Conservation (phyloP, 2,329 filamentous ascomycete species). For the Tolypocladium ophioglossoides region DNA sequence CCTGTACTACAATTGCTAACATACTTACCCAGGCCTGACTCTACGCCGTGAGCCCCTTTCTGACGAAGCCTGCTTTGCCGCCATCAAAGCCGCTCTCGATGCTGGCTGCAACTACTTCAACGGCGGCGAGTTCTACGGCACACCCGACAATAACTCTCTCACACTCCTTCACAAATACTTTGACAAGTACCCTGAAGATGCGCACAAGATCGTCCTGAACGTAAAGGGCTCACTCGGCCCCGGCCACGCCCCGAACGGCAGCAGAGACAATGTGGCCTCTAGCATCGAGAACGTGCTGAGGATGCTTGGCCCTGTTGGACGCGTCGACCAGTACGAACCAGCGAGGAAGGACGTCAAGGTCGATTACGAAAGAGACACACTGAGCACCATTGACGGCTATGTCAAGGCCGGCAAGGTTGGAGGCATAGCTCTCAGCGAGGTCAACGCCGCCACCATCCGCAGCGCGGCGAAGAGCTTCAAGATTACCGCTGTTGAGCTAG, state of each 20-base stretch:
- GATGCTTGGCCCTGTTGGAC: conserved; percentile 43
- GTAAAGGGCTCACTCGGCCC: conserved; percentile 44
- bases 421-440: conserved; percentile 41
- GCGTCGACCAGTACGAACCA: conserved; percentile 50
- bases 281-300: conserved; percentile 47
- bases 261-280: conserved; percentile 40
- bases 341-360: conserved; percentile 43
- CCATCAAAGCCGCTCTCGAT: conserved; percentile 41
- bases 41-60: neutral
- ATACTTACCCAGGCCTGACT: neutral
- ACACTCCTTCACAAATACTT: conserved; percentile 53
- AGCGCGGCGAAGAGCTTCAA: conserved; percentile 32
- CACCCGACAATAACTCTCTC: conserved; percentile 45
- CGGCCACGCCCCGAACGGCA: conserved; percentile 35
- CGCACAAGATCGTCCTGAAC: conserved; percentile 47
- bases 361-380: conserved; percentile 32
- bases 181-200: conserved; percentile 51
- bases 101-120: conserved; percentile 45
- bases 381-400: conserved; percentile 34
- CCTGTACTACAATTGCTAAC: too few relatives aligned
- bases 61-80: conserved; percentile 23
- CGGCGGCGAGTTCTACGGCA: conserved; percentile 55
- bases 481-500: conserved; percentile 40
- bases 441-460: conserved; percentile 35
- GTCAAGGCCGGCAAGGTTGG: conserved; percentile 41